Evolutionary conservation across 2,329 filamentous ascomycete species (phyloP).

Genomic region (Apiospora aurea): DNA sequence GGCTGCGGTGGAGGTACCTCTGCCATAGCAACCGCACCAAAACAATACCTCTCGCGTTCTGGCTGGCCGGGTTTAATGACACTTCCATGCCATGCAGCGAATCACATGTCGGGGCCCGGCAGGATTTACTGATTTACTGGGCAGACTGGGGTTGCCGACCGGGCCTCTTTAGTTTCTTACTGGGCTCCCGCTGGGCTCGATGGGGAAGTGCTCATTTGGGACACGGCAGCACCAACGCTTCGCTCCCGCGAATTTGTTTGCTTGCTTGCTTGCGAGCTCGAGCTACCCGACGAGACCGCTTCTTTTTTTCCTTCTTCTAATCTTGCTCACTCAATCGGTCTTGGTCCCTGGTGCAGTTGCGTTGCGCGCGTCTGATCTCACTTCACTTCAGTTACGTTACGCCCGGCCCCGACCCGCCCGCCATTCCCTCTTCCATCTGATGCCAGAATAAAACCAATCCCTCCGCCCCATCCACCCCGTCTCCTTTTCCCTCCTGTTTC

Average conservation of each 20-base stretch:
- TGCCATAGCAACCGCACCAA: background rate
- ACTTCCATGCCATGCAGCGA: background rate
- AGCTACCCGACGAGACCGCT: background rate
- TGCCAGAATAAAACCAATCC: conserved; percentile 14
- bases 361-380: conserved; percentile 8
- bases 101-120: background rate
- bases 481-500: conserved; percentile 16
- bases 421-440: background rate
- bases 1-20: background rate
- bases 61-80: conserved; percentile 1
- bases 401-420: background rate
- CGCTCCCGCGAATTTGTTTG: background rate
- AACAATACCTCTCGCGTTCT: background rate
- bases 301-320: background rate
- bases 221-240: conserved; percentile 4
- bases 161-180: background rate
- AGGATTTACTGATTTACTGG: background rate
- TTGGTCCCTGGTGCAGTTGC: background rate
- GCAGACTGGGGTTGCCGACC: background rate
- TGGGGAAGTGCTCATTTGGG: background rate
- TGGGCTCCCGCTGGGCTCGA: background rate
- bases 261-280: too few species aligned
- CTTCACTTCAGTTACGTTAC: too few species aligned
- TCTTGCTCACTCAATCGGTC: background rate
- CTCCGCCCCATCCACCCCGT: background rate